Percentiles rank a stretch among this genome's conserved stretches.
Evolutionary conservation across 2,329 filamentous ascomycete genomes (phyloP).

Genomic region (Cercospora zeina): DNA sequence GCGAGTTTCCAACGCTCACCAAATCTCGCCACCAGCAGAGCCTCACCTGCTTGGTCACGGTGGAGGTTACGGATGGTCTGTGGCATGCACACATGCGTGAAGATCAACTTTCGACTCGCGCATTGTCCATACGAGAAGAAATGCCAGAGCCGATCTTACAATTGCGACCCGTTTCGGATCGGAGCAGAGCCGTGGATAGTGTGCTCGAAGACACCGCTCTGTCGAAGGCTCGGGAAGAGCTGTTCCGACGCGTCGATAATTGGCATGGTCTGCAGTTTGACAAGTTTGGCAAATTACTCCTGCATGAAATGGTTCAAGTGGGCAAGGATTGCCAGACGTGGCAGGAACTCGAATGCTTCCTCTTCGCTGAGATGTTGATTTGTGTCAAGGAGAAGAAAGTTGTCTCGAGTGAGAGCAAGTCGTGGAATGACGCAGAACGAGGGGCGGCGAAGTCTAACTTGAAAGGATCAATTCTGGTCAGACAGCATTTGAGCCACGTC

Average conservation of each 20-base stretch:
- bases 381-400: slow-evolving; percentile 97
- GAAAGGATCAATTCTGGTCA: slow-evolving; percentile 97
- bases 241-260: slow-evolving; percentile 88
- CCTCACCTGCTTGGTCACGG: slow-evolving; percentile 86
- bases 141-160: slow-evolving; percentile 56
- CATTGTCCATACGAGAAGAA: slow-evolving; percentile 50
- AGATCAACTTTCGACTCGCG: slow-evolving; percentile 57
- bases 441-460: slow-evolving; percentile 74
- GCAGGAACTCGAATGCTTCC: slow-evolving; percentile 96
- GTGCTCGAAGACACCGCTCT: slow-evolving; percentile 69
- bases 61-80: slow-evolving; percentile 90
- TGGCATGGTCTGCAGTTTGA: slow-evolving; percentile 96
- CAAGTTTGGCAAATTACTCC: slow-evolving; percentile 85
- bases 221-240: slow-evolving; percentile 80
- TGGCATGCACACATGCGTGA: slow-evolving; percentile 87
- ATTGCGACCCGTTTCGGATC: slow-evolving; percentile 45
- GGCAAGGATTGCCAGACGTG: slow-evolving; percentile 95
- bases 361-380: slow-evolving; percentile 98
- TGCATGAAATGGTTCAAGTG: slow-evolving; percentile 87
- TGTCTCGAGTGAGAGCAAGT: slow-evolving; percentile 53
- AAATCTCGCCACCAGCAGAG: slow-evolving; percentile 92
- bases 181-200: slow-evolving; percentile 43
- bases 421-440: slow-evolving; percentile 63
- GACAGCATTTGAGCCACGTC: slow-evolving; percentile 93
- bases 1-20: slow-evolving; percentile 92